Evolutionary conservation across 2,329 filamentous ascomycete genomes (phyloP), one percentile per base, ranked within the genome.

Genomic region (Pseudogymnoascus sp.): DNA sequence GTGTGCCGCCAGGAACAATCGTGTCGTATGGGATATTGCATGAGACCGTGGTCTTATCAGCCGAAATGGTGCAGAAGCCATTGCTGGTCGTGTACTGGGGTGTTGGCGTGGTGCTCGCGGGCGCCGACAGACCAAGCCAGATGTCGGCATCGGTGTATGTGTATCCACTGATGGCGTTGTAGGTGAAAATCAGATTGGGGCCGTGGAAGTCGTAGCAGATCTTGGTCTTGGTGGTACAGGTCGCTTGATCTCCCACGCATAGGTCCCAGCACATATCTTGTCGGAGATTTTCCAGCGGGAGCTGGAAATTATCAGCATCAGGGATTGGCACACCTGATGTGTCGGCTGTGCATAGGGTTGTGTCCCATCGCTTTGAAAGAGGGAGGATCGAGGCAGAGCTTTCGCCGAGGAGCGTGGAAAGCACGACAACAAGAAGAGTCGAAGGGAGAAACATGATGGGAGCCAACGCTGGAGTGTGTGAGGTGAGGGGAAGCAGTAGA

Each of bases 221-320:
- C 47, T 53, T 53, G 7, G 47, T 53, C 47, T 53, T 53, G 23
- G 26, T 53, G 47, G 47, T 31, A 26, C 47, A 53, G 26, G 47
- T 19, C 15, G 47, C 23, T 53, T 53, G 47, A 28, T 53, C 47
- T 53, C 47, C 47, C 23, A 53, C 47, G 47, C 47, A 53, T 53
- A 53, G 47, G 47, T 53, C 47, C 47, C 47, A 53, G 47, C 47
- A 53, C 47, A 53, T 53, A 31, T 53, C 47, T 26, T 53, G 47
- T 31, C 47, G 23, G 47, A 53, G 47, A 53, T 53, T 53, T 26
- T 53, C 47, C 26, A 17, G 9, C 26, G 47, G 47, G 9, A 53
- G 47, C 15, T 53, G 47, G 47, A 53, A 53, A 31, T 53, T 53
- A 31, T 53, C 47, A 9, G 47, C 47, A 53, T 53, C 47, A 6